Evolutionary conservation across 495 filamentous ascomycete genomes (phyloP).

Genomic region (Apodospora peruviana): DNA sequence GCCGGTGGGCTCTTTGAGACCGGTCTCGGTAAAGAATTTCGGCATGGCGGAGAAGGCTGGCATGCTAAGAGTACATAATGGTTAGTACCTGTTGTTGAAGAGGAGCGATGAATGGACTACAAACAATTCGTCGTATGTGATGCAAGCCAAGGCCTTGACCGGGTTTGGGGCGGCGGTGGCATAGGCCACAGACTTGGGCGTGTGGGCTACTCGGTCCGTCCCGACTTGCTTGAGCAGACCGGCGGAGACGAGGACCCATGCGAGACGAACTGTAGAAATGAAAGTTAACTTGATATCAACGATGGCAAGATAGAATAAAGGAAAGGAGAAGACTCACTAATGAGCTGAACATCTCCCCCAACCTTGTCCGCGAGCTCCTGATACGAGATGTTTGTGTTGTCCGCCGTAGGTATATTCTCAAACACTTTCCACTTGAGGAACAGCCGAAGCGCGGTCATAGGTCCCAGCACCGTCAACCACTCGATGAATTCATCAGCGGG

Average conservation of each 20-base stretch:
- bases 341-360: slow-evolving; percentile 17
- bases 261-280: slow-evolving; percentile 7
- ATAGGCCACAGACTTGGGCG: slow-evolving; percentile 10
- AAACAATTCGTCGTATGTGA: not conserved
- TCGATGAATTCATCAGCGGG: slow-evolving; percentile 5
- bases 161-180: not conserved
- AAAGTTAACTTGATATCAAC: not conserved
- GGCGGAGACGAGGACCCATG: slow-evolving; percentile 9
- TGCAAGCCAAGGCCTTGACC: slow-evolving; percentile 3
- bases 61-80: slow-evolving; percentile 1
- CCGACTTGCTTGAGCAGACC: slow-evolving; percentile 11
- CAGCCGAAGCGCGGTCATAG: slow-evolving; percentile 15
- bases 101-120: not conserved
- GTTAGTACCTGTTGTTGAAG: not conserved
- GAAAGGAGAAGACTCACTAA: slow-evolving; percentile 11
- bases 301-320: too few relatives aligned
- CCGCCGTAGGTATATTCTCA: slow-evolving; percentile 20
- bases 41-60: slow-evolving; percentile 10
- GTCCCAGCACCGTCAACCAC: slow-evolving; percentile 2
- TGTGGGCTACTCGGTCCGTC: slow-evolving; percentile 16
- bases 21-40: slow-evolving; percentile 23
- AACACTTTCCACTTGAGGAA: slow-evolving; percentile 29
- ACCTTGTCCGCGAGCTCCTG: slow-evolving; percentile 17
- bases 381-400: slow-evolving; percentile 18
- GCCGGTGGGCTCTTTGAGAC: slow-evolving; percentile 14